Evolutionary conservation across 805 yeast species (phyloP), one percentile per base, ranked within the genome.

Genomic region (Dipodascopsis uninucleata): DNA sequence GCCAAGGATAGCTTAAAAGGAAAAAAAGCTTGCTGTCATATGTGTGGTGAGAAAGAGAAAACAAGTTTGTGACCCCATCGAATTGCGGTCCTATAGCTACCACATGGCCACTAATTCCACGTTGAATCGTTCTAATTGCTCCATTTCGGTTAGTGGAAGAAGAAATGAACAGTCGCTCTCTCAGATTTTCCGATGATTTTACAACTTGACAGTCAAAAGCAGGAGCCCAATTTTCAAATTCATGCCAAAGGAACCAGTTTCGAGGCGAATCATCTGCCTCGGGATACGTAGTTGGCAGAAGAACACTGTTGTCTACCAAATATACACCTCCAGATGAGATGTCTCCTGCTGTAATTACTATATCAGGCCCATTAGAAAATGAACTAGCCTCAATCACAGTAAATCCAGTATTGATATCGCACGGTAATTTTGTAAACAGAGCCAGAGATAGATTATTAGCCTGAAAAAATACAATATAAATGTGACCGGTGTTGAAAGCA

Each of bases 401-500:
- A 25, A 49, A 47, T 5, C 53, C 39, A 21, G 43, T 18, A 9
- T 52, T 52, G 10, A 45, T 39, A 18, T 34, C 45, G 18, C 36
- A 17, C 1, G 22, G 5, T 8, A 47, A 20, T 5, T 6, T 28
- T 1, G 53, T 23, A 29, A 26, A 45, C 4, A 10, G 25, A 4
- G 10, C 22, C 12, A 37, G 9, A 14, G 8, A 20, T 22, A 36
- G 12, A 6, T 20, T 6, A 25, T 18, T 17, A 16, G 37, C 28
- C 6, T 24, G 10, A 17, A 40, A 6, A 18, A 43, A 40, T 1
- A 47, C 32, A 7, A 38, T 16, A 37, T 36, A 42, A 9, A 49
- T 36, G 17, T 36, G 43, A 12, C 54, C 54, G 14, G 35, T 20
- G 10, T 47, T 48, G 36, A 49, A 49, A 4, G 48, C 47, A 14